Percentiles rank a stretch among this genome's conserved stretches.
phyloP scores from a whole-genome alignment of 2,329 filamentous ascomycete species.

The Aspergillus aculeatinus region DNA sequence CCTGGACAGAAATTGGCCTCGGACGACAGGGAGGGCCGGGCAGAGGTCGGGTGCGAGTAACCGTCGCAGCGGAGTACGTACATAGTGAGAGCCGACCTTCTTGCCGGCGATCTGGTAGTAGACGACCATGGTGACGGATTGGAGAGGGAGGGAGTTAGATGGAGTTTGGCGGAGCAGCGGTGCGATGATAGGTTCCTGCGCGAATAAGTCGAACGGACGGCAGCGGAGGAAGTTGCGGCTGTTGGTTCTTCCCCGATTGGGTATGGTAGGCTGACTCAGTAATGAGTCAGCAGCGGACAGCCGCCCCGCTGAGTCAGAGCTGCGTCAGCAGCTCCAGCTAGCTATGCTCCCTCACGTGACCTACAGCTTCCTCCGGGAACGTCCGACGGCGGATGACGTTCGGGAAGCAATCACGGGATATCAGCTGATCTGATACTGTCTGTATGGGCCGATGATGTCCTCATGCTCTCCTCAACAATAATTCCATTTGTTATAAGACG shows the following conservation, averaged over 20 bases:
- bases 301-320: constrained; percentile 4
- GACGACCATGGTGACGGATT: constrained; percentile 49
- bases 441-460: background rate
- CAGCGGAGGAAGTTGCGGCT: constrained; percentile 21
- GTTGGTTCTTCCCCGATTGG: constrained; percentile 10
- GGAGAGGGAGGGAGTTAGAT: constrained; percentile 19
- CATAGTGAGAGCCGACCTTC: constrained; percentile 53
- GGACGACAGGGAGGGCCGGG: constrained; percentile 9
- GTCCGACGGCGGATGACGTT: constrained; percentile 20
- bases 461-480: background rate
- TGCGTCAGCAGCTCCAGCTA: constrained; percentile 5
- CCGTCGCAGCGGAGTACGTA: constrained; percentile 35
- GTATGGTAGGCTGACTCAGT: constrained; percentile 2
- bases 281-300: constrained; percentile 5
- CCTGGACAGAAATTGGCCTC: constrained; percentile 4
- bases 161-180: constrained; percentile 19
- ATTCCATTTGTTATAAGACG: no score
- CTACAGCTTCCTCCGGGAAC: constrained; percentile 11
- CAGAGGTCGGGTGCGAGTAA: constrained; percentile 22
- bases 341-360: background rate
- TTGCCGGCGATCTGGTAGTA: constrained; percentile 53
- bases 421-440: background rate
- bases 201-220: constrained; percentile 17
- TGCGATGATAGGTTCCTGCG: constrained; percentile 29
- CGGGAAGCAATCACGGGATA: constrained; percentile 13